Percentiles rank a stretch among this genome's conserved stretches.
Conservation (phyloP, 1,284 basidiomycete genomes). For the Xerocomus nothofagi region DNA sequence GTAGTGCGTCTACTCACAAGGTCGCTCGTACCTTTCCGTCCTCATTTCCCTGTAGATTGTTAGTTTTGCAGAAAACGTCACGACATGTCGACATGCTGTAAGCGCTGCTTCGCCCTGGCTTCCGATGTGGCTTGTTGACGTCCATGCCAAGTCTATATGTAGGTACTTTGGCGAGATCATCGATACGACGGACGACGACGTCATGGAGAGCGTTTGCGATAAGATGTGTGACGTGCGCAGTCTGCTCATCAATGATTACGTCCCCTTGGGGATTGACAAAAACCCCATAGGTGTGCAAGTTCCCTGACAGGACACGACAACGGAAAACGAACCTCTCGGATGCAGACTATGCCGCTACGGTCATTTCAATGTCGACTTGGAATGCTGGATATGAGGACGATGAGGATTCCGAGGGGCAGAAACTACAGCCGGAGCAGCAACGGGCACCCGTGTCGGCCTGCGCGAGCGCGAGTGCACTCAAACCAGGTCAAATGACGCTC, state of each 20-base stretch:
- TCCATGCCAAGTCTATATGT: conserved; percentile 60
- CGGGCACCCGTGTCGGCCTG: conserved; percentile 1
- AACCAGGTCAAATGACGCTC: conserved; percentile 24
- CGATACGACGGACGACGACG: conserved; percentile 47
- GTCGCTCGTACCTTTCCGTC: background rate
- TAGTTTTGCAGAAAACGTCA: conserved; percentile 62
- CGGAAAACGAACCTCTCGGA: conserved; percentile 52
- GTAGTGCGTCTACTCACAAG: conserved; percentile 44
- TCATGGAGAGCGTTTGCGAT: conserved; percentile 61
- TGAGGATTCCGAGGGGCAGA: conserved; percentile 12
- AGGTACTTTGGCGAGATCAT: conserved; percentile 82
- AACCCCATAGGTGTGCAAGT: conserved; percentile 64
- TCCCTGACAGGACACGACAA: conserved; percentile 59
- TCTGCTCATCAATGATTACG: background rate
- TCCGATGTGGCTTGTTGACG: background rate
- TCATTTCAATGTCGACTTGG: conserved; percentile 17
- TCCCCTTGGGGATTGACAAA: background rate
- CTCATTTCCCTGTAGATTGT: conserved; percentile 49
- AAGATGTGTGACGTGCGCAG: conserved; percentile 81
- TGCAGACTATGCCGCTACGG: conserved; percentile 41
- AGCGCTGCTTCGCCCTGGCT: conserved; percentile 22
- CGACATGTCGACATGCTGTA: conserved; percentile 75
- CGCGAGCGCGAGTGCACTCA: background rate
- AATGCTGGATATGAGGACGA: conserved; percentile 32
- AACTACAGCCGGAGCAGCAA: conserved; percentile 1